Evolutionary conservation across 192 early-diverging fungal genomes (phyloP).

Genomic region (Entomortierella beljakovae): DNA sequence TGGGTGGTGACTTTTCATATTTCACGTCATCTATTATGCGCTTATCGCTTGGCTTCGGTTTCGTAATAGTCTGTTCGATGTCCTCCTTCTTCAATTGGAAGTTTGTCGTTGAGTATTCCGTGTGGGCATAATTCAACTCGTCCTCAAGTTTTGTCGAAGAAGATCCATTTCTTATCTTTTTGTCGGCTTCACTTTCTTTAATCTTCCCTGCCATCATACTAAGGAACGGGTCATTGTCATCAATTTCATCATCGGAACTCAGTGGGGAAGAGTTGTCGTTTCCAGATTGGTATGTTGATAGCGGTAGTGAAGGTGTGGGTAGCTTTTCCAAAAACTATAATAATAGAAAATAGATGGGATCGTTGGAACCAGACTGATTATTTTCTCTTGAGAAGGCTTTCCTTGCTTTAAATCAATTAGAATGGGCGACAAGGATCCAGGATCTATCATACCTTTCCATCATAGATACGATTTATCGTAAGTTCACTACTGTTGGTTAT

Average conservation of each 20-base stretch:
- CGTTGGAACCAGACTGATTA: too few relatives aligned
- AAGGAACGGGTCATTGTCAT: not conserved
- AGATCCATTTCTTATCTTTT: not conserved
- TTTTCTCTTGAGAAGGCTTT: too few relatives aligned
- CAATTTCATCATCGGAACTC: constrained; percentile 29
- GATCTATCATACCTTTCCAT: constrained; percentile 21
- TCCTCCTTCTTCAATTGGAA: too few relatives aligned
- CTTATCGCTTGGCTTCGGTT: too few relatives aligned
- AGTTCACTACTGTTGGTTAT: constrained; percentile 23
- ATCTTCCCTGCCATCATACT: not conserved
- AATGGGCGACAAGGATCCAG: not conserved
- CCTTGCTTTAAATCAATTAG: too few relatives aligned
- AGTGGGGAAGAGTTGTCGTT: not conserved
- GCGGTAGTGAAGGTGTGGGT: not conserved
- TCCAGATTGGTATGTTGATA: not conserved
- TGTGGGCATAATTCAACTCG: too few relatives aligned
- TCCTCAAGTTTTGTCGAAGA: too few relatives aligned
- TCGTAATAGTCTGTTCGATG: too few relatives aligned
- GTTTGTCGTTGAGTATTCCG: too few relatives aligned
- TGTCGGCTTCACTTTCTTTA: not conserved
- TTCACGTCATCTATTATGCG: too few relatives aligned
- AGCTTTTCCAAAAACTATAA: not conserved
- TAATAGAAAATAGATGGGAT: not conserved
- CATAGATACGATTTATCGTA: constrained; percentile 47
- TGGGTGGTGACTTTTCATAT: too few relatives aligned